Evolutionary conservation across 2,329 filamentous ascomycete species (phyloP), one percentile per base, ranked within the genome.

Genomic region (Aureobasidium namibiae): DNA sequence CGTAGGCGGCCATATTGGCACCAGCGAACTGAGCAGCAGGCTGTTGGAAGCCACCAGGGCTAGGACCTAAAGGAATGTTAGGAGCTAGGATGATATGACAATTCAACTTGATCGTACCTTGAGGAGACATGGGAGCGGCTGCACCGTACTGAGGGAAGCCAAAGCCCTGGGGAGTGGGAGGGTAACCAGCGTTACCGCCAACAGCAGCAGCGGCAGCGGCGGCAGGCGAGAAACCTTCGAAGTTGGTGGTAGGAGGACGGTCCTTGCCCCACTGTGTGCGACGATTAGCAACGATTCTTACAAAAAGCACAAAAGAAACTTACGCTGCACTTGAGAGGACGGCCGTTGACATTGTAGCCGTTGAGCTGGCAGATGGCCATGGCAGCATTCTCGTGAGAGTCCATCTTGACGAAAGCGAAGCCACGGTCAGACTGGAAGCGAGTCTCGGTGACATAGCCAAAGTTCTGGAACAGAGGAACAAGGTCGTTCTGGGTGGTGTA

Each of bases 331-430:
- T 99, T 99, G 67, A 99, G 77, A 56, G 94, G 94, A 65, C 94
- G 87, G 56, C 94, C 94, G 69, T 99, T 96, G 68, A 99, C 92
- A 66, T 96, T 95, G 78, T 97, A 99, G 33, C 92, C 92, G 68
- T 92, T 97, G 70, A 99, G 82, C 72, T 97, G 92, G 76, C 94
- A 99, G 70, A 99, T 99, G 34, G 92, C 91, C 88, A 96, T 96
- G 58, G 94, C 92, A 3, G 94, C 94, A 70, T 96, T 96, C 77
- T 99, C 94, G 70, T 99, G 94, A 7, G 86, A 88, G 73, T 99
- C 94, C 92, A 99, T 96, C 81, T 99, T 99, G 75, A 99, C 90
- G 73, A 99, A 99, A 8, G 94, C 91, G 72, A 99, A 99, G 14
- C 94, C 94, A 66, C 94, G 89, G 73, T 99, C 94, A 59, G 94